These are phyloP conservation scores for Jatropha podagrica DNA, from an alignment of 441 rosid genomes.

Conservation along the genomic window DNA sequence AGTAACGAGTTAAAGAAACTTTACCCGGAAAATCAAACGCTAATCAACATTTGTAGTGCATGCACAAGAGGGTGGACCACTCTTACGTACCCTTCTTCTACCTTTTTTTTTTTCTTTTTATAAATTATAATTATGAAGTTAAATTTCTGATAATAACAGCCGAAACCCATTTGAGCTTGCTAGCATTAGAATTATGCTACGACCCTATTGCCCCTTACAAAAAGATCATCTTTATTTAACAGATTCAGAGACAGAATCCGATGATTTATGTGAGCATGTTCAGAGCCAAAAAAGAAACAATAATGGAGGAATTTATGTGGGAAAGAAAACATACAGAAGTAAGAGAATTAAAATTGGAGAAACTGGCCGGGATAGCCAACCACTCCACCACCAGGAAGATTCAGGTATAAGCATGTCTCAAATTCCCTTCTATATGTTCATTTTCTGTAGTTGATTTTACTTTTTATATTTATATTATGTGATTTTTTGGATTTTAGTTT, in stretches of 20 bases:
- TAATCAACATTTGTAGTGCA: constrained; percentile 10
- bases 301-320: background rate
- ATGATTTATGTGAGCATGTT: background rate
- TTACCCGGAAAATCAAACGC: too few species aligned
- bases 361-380: background rate
- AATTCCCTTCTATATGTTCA: too few species aligned
- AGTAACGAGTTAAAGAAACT: too few species aligned
- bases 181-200: constrained; percentile 6
- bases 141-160: background rate
- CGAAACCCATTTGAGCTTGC: too few species aligned
- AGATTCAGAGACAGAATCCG: constrained; percentile 24
- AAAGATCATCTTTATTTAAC: constrained; percentile 18
- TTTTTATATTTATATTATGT: background rate
- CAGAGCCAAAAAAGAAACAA: background rate
- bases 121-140: background rate
- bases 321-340: background rate
- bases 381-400: background rate
- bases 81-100: background rate
- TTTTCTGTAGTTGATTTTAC: too few species aligned
- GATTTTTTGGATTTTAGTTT: too few species aligned
- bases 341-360: constrained; percentile 4
- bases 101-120: background rate
- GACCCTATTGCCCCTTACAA: background rate
- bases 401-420: background rate
- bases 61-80: constrained; percentile 15